Conservation (phyloP, 2,329 filamentous ascomycete genomes). For the Cladophialophora chaetospira region DNA sequence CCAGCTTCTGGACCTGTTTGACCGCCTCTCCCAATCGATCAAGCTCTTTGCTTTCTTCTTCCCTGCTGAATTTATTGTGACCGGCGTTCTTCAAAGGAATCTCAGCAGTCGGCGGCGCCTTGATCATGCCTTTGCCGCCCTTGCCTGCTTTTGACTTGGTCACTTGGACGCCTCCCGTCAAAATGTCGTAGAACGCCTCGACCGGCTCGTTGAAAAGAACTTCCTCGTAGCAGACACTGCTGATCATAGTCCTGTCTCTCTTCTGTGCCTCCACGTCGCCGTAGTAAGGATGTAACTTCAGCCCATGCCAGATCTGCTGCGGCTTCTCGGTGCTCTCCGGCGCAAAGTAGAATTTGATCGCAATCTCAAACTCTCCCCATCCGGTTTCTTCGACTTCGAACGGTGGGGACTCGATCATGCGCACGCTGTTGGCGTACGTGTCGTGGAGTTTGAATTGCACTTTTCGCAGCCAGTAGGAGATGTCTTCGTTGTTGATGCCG, state of each 20-base stretch:
- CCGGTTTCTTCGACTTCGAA: slow-evolving; percentile 91
- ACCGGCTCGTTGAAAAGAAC: slow-evolving; percentile 97
- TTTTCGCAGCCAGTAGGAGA: slow-evolving; percentile 93
- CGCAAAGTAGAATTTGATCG: slow-evolving; percentile 91
- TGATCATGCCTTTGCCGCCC: slow-evolving; percentile 48
- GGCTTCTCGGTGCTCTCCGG: slow-evolving; percentile 88
- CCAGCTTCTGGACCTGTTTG: slow-evolving; percentile 60
- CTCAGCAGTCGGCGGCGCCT: slow-evolving; percentile 70
- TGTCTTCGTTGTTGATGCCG: slow-evolving; percentile 83
- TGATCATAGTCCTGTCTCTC: slow-evolving; percentile 64
- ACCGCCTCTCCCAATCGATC: slow-evolving; percentile 64
- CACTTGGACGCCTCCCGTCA: slow-evolving; percentile 70
- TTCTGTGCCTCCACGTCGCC: slow-evolving; percentile 73
- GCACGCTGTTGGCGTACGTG: slow-evolving; percentile 87
- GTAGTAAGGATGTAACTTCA: slow-evolving; percentile 89
- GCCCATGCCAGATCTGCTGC: slow-evolving; percentile 89
- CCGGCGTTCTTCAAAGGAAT: slow-evolving; percentile 69
- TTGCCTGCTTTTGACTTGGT: slow-evolving; percentile 51
- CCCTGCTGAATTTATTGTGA: slow-evolving; percentile 71
- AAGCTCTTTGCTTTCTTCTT: slow-evolving; percentile 69
- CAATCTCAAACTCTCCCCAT: slow-evolving; percentile 97
- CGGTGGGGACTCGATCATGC: slow-evolving; percentile 77
- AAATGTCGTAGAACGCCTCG: slow-evolving; percentile 79
- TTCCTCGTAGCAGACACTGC: slow-evolving; percentile 85
- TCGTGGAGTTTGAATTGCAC: slow-evolving; percentile 99